Evolutionary conservation across 2,329 filamentous ascomycete genomes (phyloP).

Genomic region (Curvularia verruculosa): DNA sequence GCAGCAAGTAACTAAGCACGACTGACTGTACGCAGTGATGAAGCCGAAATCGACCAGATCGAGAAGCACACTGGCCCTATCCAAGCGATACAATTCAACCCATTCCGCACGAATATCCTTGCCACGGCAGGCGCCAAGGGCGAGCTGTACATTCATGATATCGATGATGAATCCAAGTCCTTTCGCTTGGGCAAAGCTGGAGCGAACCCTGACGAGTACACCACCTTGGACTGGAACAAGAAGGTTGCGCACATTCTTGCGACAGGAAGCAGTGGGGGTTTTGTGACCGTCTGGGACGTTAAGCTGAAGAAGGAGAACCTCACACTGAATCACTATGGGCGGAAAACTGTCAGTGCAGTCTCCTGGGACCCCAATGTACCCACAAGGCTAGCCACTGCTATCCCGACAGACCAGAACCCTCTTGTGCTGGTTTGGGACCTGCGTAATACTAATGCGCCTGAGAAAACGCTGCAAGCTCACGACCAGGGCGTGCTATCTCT

Average conservation of each 20-base stretch:
- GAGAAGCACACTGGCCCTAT: constrained; percentile 91
- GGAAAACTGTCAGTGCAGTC: constrained; percentile 92
- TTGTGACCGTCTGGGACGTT: constrained; percentile 98
- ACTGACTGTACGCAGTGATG: constrained; percentile 61
- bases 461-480: constrained; percentile 86
- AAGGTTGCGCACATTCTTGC: constrained; percentile 96
- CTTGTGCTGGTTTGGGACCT: constrained; percentile 93
- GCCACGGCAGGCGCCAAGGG: constrained; percentile 93
- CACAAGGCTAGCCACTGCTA: constrained; percentile 92
- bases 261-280: constrained; percentile 89
- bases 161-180: constrained; percentile 86
- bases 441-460: constrained; percentile 92
- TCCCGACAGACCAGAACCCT: constrained; percentile 85
- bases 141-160: constrained; percentile 93
- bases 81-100: constrained; percentile 96
- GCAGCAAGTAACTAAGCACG: constrained; percentile 53
- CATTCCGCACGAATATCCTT: constrained; percentile 85
- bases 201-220: constrained; percentile 90
- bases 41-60: constrained; percentile 84
- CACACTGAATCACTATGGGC: constrained; percentile 85
- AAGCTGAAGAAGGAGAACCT: constrained; percentile 98
- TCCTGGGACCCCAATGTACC: constrained; percentile 95
- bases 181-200: constrained; percentile 88
- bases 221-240: constrained; percentile 97
- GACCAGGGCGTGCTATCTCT: constrained; percentile 92